Base-by-base conservation (phyloP, 768 basidiomycete genomes). In the Suillus variegatus region DNA sequence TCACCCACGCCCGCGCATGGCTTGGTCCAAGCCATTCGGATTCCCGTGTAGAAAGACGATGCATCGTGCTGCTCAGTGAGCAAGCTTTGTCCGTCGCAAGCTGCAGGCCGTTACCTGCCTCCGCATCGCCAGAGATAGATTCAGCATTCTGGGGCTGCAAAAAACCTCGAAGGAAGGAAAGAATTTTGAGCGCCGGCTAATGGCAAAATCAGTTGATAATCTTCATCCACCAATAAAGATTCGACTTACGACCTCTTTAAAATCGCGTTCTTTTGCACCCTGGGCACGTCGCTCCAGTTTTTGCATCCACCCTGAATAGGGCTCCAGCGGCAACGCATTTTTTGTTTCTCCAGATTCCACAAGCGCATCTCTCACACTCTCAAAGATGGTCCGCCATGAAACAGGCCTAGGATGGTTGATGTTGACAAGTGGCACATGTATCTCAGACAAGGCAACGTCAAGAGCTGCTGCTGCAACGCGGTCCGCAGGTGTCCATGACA, bases 401-500 rank as follows among this genome's bases (percentile, higher is more conserved):
- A 78, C 66, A 3, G 76, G 76, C 18, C 71, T 72, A 0, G 80
- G 80, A 68, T 81, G 78, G 0, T 76, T 76, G 18, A 80, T 51
- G 63, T 81, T 79, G n/a, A 78, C 61, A 3, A 75, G 71, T 16
- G 63, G 58, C 3, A 75, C 72, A 1, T 69, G 60, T 9, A 35
- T 35, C 22, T 70, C 64, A 3, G 65, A 52, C 35, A 76, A 68
- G 0, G 75, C 77, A 9, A 77, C 68, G 62, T 80, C 79, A 13
- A 76, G 54, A 14, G 78, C 66, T n/a, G 76, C 74, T 43, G 72
- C 18, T 0, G 81, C 79, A 0, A 77, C 82, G 2, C 75, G 70
- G 67, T 83, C 76, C 61, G 77, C 74, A 0, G 83, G 81, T 6
- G 85, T 55, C 84, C 82, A 84, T 0, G 81, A 81, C 13, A 81